phyloP scores from a whole-genome alignment of 2,329 filamentous ascomycete genomes.

The Periconia sp. region DNA sequence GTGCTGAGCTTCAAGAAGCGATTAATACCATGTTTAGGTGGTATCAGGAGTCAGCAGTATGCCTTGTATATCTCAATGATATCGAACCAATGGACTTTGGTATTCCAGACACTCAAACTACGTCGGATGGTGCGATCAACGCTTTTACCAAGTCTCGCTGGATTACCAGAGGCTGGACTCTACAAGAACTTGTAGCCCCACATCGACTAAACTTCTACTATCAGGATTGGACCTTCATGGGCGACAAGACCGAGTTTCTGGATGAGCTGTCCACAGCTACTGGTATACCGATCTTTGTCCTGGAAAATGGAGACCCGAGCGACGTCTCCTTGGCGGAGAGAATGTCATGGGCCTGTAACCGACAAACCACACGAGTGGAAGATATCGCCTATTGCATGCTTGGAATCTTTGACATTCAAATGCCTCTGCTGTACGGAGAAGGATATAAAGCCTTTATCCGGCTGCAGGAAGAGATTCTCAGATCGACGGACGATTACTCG shows the following conservation, averaged over 20 bases:
- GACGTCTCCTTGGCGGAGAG: constrained; percentile 31
- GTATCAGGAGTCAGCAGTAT: constrained; percentile 26
- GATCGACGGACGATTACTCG: constrained; percentile 34
- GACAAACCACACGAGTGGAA: constrained; percentile 34
- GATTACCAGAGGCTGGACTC: constrained; percentile 35
- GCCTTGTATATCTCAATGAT: constrained; percentile 28
- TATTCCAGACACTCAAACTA: constrained; percentile 9
- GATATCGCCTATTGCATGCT: constrained; percentile 38
- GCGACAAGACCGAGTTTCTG: constrained; percentile 31
- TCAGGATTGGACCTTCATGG: constrained; percentile 30
- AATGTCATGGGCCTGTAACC: constrained; percentile 36
- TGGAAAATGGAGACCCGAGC: constrained; percentile 22
- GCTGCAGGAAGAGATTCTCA: constrained; percentile 36
- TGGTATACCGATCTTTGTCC: constrained; percentile 28
- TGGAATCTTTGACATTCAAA: constrained; percentile 40
- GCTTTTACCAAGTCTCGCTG: constrained; percentile 28
- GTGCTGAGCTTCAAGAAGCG: constrained; percentile 29
- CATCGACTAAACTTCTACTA: constrained; percentile 30
- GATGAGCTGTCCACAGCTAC: constrained; percentile 31
- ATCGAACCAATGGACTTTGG: constrained; percentile 6
- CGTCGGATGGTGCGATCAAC: constrained; percentile 18
- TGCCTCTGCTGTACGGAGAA: constrained; percentile 37
- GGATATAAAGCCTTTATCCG: constrained; percentile 34
- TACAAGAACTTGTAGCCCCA: constrained; percentile 37
- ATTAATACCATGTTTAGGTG: constrained; percentile 36